Evolutionary conservation across 768 basidiomycete species (phyloP), one percentile per base, ranked within the genome.

Genomic region (Imleria badia): DNA sequence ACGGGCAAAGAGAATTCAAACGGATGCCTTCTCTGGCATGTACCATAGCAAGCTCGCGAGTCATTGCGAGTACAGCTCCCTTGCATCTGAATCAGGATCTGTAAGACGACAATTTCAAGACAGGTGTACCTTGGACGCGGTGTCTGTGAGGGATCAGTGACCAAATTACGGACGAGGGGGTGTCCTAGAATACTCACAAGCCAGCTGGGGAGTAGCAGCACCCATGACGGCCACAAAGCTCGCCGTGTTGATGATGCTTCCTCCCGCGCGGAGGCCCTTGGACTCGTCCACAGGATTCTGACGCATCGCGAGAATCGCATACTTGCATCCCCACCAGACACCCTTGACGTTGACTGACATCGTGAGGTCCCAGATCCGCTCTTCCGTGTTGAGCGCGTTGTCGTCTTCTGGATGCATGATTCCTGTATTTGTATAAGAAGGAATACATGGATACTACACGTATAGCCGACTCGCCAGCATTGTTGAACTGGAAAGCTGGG

Each of bases 301-400:
- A 56, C 92, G 86, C 96, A 99, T 99, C 35, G 97, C 97, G 48
- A 87, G 77, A 67, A 99, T 95, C 6, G 96, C 97, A 66, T 98
- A 87, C 74, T 98, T 98, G 80, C 90, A 95, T 31, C 97, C 97
- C 87, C 89, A 99, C 97, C 96, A 98, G 55, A 98, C 97, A 48
- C 97, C 97, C 75, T 98, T 99, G 66, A 96, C 83, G 71, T 98
- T 98, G 77, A 98, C 85, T 59, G 87, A 82, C 87, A 91, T 91
- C 3, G 91, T 93, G 53, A 93, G 77, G 67, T 92, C 91, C 96
- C 97, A 99, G 72, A 98, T 93, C 47, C 80, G 83, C 73, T 99
- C 97, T 68, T 96, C 94, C 17, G 97, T 99, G 71, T 93, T 96
- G 66, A 98, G 77, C 13, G 96, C 97, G 67, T 94, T 87, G 67